phyloP scores from a whole-genome alignment of 2,329 filamentous ascomycete species.

The Colletotrichum liriopes region DNA sequence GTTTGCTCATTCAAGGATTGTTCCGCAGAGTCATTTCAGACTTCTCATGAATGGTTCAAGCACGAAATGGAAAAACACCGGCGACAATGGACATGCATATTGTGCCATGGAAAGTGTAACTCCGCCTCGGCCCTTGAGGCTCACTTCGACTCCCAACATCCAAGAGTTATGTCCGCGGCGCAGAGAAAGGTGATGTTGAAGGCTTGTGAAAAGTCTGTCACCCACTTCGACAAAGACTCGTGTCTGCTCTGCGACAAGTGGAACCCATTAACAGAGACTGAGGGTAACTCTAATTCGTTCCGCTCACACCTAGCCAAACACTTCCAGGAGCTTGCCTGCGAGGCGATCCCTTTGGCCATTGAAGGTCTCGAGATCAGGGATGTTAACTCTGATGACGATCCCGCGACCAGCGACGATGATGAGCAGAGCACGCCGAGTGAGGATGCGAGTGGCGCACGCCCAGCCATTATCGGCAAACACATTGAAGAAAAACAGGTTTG shows the following conservation, averaged over 20 bases:
- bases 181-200: constrained; percentile 19
- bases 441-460: not conserved
- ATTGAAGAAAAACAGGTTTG: not conserved
- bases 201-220: constrained; percentile 11
- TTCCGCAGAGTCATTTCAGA: not conserved
- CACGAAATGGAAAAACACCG: constrained; percentile 20
- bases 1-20: constrained; percentile 22
- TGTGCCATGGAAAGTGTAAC: not conserved
- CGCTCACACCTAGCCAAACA: constrained; percentile 17
- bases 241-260: constrained; percentile 24
- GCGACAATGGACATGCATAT: constrained; percentile 8
- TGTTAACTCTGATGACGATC: not conserved
- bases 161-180: not conserved
- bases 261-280: not conserved
- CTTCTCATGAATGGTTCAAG: constrained; percentile 29
- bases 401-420: not conserved
- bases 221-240: not conserved
- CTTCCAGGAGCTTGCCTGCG: constrained; percentile 13
- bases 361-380: constrained; percentile 20
- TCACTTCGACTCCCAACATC: constrained; percentile 12
- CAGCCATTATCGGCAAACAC: not conserved
- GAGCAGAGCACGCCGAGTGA: not conserved
- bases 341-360: constrained; percentile 16
- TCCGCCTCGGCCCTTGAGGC: constrained; percentile 1
- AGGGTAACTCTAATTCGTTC: constrained; percentile 1